A percentile compares a stretch with the other conserved stretches of the same genome.
phyloP scores from a whole-genome alignment of 2,329 filamentous ascomycete genomes.

The Colletotrichum siamense region DNA sequence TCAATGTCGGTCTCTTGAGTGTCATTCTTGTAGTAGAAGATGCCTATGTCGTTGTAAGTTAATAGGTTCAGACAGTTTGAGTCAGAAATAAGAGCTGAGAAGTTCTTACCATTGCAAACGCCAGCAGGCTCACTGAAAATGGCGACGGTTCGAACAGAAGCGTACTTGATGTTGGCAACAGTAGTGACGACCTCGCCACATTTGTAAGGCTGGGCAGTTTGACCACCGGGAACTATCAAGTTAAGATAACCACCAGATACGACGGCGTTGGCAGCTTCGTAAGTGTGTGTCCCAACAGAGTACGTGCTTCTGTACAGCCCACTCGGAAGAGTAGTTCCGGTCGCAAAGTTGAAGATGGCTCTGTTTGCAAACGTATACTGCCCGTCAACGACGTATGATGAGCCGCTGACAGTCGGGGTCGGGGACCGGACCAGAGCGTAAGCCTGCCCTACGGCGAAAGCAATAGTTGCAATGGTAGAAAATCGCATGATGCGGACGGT shows the following conservation, averaged over 20 bases:
- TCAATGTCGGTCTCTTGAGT: conserved; percentile 36
- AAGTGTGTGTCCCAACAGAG: conserved; percentile 13
- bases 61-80: rapidly evolving
- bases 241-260: conserved; percentile 32
- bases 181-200: conserved; percentile 28
- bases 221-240: conserved; percentile 30
- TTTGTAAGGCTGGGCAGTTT: conserved; percentile 28
- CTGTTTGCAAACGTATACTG: conserved; percentile 27
- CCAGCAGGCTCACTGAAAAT: conserved; percentile 32
- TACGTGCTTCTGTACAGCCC: conserved; percentile 30
- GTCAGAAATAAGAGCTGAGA: not conserved
- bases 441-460: not conserved
- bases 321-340: conserved; percentile 24
- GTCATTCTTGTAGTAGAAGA: conserved; percentile 33
- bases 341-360: conserved; percentile 25
- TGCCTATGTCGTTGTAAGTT: conserved; percentile 23
- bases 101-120: conserved; percentile 33
- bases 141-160: conserved; percentile 32
- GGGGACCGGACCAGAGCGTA: not conserved
- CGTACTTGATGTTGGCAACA: conserved; percentile 32
- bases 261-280: conserved; percentile 21
- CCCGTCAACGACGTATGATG: conserved; percentile 28
- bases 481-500: not conserved
- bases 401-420: not conserved
- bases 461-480: not conserved